Conservation (phyloP, 768 basidiomycete genomes). For the Tylopilus balloui region DNA sequence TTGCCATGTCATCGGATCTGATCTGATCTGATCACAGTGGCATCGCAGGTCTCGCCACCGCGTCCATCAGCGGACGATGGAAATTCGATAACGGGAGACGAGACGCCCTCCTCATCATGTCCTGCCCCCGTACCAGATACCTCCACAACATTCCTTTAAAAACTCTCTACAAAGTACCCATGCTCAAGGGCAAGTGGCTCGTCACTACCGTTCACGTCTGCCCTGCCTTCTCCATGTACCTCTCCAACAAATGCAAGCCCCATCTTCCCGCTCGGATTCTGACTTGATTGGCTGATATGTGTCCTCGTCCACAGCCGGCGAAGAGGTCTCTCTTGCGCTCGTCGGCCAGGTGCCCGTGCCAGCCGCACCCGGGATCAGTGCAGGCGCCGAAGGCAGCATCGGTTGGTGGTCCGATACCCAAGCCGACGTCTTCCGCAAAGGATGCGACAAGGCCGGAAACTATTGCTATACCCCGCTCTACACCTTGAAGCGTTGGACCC, state of each 20-base stretch:
- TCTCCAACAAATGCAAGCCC: slow-evolving; percentile 26
- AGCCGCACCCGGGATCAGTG: slow-evolving; percentile 1
- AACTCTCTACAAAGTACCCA: slow-evolving; percentile 25
- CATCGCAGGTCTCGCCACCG: slow-evolving; percentile 26
- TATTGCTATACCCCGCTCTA: slow-evolving; percentile 30
- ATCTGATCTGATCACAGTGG: no score
- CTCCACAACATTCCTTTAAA: slow-evolving; percentile 24
- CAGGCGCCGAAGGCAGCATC: slow-evolving; percentile 10
- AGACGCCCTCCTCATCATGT: slow-evolving; percentile 36
- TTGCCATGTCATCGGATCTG: no score
- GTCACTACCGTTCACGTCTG: slow-evolving; percentile 32
- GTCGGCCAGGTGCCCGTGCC: slow-evolving; percentile 12
- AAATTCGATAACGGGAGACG: slow-evolving; percentile 30
- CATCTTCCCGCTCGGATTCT: neutral
- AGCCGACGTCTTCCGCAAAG: slow-evolving; percentile 22
- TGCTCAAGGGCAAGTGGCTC: slow-evolving; percentile 29
- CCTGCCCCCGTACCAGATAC: slow-evolving; percentile 21
- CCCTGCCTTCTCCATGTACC: slow-evolving; percentile 33
- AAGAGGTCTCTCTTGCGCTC: slow-evolving; percentile 25
- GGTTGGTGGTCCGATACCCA: slow-evolving; percentile 23
- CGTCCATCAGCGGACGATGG: slow-evolving; percentile 34
- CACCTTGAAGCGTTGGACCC: slow-evolving; percentile 17
- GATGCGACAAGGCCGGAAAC: slow-evolving; percentile 14
- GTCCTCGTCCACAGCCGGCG: slow-evolving; percentile 15
- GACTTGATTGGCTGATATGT: no score